phyloP scores from a whole-genome alignment of 352 stramenopile species.

The Globisporangium recalcitrans region DNA sequence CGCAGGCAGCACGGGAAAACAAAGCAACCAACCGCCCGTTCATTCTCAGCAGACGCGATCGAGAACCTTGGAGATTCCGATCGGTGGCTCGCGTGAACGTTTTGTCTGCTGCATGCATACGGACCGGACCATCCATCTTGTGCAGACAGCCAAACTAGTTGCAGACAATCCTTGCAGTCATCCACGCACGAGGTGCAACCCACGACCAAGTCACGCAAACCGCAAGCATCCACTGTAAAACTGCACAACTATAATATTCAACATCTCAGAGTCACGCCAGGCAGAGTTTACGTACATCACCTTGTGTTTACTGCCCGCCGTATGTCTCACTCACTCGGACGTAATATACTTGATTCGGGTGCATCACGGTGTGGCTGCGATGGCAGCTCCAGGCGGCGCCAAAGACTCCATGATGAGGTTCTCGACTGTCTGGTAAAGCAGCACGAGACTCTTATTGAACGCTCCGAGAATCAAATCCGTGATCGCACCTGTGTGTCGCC shows the following conservation, averaged over 20 bases:
- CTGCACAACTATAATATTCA: background rate
- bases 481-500: conserved; percentile 27
- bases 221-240: background rate
- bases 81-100: background rate
- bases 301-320: background rate
- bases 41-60: background rate
- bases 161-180: no score
- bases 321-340: background rate
- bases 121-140: no score
- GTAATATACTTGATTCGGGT: background rate
- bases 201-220: background rate
- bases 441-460: conserved; percentile 39
- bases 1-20: background rate
- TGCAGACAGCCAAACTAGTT: no score
- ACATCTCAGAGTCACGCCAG: background rate
- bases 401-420: conserved; percentile 46
- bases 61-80: background rate
- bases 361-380: background rate
- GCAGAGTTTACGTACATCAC: background rate
- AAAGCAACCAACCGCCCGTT: no score
- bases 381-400: background rate
- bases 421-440: conserved; percentile 46
- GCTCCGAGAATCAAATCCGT: conserved; percentile 45
- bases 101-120: no score
- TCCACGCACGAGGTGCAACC: background rate